A percentile compares a stretch with the other conserved stretches of the same genome.
Conservation (phyloP, 257 asterid genomes). For the Plantago elongata region DNA sequence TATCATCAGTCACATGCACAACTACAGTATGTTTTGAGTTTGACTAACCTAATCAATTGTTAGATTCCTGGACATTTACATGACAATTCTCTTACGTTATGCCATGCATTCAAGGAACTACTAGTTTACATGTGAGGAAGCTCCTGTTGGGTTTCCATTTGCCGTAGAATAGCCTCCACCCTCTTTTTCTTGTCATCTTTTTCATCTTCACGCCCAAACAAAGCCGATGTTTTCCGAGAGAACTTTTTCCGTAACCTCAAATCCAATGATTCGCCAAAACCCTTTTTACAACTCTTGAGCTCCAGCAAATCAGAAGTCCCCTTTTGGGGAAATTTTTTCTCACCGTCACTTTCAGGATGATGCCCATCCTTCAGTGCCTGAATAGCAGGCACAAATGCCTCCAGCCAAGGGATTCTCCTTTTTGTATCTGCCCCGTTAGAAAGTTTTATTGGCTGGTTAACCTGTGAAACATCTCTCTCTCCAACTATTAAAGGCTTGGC, state of each 20-base stretch:
- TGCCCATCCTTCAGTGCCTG: slow-evolving; percentile 85
- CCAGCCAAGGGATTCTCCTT: slow-evolving; percentile 56
- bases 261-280: slow-evolving; percentile 80
- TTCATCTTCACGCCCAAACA: slow-evolving; percentile 78
- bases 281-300: slow-evolving; percentile 61
- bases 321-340: slow-evolving; percentile 42
- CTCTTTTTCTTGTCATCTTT: slow-evolving; percentile 88
- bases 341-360: slow-evolving; percentile 57
- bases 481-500: slow-evolving; percentile 44
- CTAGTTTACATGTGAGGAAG: slow-evolving; percentile 80
- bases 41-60: slow-evolving; percentile 59
- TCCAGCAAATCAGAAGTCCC: slow-evolving; percentile 67
- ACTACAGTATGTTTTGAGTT: slow-evolving; percentile 45
- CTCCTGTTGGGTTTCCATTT: slow-evolving; percentile 71
- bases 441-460: slow-evolving; percentile 39
- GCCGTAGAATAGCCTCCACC: slow-evolving; percentile 72
- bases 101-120: slow-evolving; percentile 43
- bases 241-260: slow-evolving; percentile 68
- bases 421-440: slow-evolving; percentile 26
- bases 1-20: slow-evolving; percentile 57
- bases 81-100: slow-evolving; percentile 22
- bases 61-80: slow-evolving; percentile 35
- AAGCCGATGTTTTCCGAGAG: slow-evolving; percentile 40
- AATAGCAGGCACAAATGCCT: slow-evolving; percentile 90
- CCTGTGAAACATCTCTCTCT: slow-evolving; percentile 39